These are phyloP conservation scores for Hemileccinum impolitum DNA, from an alignment of 768 basidiomycete genomes.

Conservation along the genomic window DNA sequence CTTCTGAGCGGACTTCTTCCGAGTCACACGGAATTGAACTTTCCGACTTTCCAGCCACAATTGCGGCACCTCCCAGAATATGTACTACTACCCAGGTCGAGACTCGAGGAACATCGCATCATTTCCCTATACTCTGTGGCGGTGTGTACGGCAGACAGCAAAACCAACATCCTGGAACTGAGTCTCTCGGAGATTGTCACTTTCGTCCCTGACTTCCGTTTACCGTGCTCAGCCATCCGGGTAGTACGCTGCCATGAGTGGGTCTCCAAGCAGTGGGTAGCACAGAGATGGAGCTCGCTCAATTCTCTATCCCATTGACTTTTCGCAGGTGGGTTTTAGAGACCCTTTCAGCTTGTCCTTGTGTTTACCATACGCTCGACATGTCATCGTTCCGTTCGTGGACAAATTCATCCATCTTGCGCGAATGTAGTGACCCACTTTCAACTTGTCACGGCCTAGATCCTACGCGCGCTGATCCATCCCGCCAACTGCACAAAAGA, in stretches of 20 bases:
- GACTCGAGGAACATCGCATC: slow-evolving; percentile 51
- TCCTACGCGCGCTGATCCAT: slow-evolving; percentile 57
- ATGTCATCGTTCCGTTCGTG: slow-evolving; percentile 48
- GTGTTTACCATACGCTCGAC: slow-evolving; percentile 29
- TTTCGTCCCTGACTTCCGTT: background rate
- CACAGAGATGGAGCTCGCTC: slow-evolving; percentile 46
- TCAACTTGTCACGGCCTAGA: slow-evolving; percentile 21
- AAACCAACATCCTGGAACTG: slow-evolving; percentile 31
- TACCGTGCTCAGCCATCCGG: slow-evolving; percentile 34
- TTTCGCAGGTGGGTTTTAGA: slow-evolving; percentile 45
- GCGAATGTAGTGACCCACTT: background rate
- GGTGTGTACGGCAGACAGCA: slow-evolving; percentile 41
- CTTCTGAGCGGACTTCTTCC: no score
- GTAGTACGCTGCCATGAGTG: no score
- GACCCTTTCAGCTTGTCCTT: background rate
- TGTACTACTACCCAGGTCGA: no score
- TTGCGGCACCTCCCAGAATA: no score
- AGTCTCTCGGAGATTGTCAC: background rate
- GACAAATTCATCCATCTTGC: slow-evolving; percentile 33
- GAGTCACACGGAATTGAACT: no score
- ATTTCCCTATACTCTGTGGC: slow-evolving; percentile 64
- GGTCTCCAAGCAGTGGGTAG: no score
- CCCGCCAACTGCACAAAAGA: slow-evolving; percentile 38
- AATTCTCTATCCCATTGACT: slow-evolving; percentile 39
- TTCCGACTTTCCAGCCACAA: no score